phyloP scores from a whole-genome alignment of 345 rosid genomes.

The Pelargonium nanum region DNA sequence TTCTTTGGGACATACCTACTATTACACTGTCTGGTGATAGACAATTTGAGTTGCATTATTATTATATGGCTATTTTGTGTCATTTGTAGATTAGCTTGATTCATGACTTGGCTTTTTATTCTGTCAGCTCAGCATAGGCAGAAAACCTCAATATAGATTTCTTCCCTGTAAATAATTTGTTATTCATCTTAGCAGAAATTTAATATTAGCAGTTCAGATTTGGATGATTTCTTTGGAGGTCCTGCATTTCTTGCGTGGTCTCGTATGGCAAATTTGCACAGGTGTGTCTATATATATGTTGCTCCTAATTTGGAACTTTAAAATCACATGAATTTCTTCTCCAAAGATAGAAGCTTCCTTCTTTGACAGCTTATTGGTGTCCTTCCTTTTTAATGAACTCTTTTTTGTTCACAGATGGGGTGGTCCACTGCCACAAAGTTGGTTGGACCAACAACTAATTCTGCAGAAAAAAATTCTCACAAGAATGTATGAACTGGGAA shows the following conservation, averaged over 20 bases:
- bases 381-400: background rate
- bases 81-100: too few species aligned
- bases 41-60: too few species aligned
- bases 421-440: constrained; percentile 62
- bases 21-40: too few species aligned
- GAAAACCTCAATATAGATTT: background rate
- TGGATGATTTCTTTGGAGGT: constrained; percentile 66
- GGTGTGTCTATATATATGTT: constrained; percentile 24
- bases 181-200: constrained; percentile 32
- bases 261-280: constrained; percentile 64
- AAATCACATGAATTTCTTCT: background rate
- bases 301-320: background rate
- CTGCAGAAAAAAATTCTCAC: constrained; percentile 53
- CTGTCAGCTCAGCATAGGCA: background rate
- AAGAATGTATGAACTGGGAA: constrained; percentile 64
- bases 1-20: background rate
- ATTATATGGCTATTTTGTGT: too few species aligned
- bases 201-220: constrained; percentile 37
- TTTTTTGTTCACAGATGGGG: constrained; percentile 46
- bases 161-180: background rate
- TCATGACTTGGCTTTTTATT: too few species aligned
- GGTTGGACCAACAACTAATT: constrained; percentile 46
- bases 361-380: background rate
- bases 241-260: constrained; percentile 82
- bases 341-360: background rate